Percentiles rank a stretch among this genome's conserved stretches.
Conservation (phyloP, 768 basidiomycete genomes). For the Russula virescens region DNA sequence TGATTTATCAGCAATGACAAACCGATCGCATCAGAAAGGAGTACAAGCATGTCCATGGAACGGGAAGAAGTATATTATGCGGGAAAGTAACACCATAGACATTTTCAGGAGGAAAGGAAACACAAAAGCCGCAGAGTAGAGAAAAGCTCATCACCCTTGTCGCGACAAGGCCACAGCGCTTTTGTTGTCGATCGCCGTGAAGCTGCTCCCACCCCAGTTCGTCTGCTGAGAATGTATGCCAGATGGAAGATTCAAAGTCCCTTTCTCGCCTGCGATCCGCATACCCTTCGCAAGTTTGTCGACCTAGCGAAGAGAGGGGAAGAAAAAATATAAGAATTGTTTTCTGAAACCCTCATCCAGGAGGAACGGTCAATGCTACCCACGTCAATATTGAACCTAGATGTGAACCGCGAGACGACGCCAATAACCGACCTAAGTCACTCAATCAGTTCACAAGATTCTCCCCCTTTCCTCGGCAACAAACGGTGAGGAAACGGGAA, state of each 20-base stretch:
- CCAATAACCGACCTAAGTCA: neutral
- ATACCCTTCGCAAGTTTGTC: constrained; percentile 50
- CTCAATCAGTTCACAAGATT: neutral
- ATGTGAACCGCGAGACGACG: neutral
- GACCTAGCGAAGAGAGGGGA: constrained; percentile 34
- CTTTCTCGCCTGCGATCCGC: constrained; percentile 47
- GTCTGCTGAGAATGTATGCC: constrained; percentile 38
- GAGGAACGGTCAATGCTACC: neutral
- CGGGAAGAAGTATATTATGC: too few relatives aligned
- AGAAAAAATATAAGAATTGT: too few relatives aligned
- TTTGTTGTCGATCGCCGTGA: constrained; percentile 50
- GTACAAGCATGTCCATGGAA: too few relatives aligned
- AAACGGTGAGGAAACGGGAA: neutral
- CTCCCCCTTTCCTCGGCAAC: too few relatives aligned
- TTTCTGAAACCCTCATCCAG: neutral
- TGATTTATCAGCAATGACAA: too few relatives aligned
- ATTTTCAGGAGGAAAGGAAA: too few relatives aligned
- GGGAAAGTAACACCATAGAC: too few relatives aligned
- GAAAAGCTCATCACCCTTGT: neutral
- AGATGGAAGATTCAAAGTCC: constrained; percentile 44
- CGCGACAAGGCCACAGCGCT: constrained; percentile 5
- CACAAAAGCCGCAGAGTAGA: too few relatives aligned
- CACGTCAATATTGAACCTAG: constrained; percentile 9
- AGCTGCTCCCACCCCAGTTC: constrained; percentile 36
- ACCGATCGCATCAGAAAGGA: too few relatives aligned